A percentile compares a stretch with the other conserved stretches of the same genome.
These are phyloP conservation scores for Blastobotrys petasosporus DNA, from an alignment of 1,139 yeast genomes.

Conservation along the genomic window DNA sequence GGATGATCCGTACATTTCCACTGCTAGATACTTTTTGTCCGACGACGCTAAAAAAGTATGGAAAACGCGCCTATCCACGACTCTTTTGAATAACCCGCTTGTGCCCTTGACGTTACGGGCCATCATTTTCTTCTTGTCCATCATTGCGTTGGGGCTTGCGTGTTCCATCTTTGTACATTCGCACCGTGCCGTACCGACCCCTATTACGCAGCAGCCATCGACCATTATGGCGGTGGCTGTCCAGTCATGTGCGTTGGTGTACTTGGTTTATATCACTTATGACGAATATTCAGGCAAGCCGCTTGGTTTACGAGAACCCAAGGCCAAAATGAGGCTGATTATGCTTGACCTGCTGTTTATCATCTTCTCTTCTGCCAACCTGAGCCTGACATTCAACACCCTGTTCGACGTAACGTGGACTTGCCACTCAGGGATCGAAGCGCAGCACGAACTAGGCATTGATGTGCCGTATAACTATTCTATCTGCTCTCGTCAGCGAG, in stretches of 20 bases:
- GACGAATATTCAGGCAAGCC: slow-evolving; percentile 94
- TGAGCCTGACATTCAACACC: slow-evolving; percentile 80
- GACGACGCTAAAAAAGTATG: slow-evolving; percentile 44
- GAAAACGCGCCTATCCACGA: slow-evolving; percentile 53
- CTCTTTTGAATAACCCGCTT: slow-evolving; percentile 69
- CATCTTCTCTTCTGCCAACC: slow-evolving; percentile 87
- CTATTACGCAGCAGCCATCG: slow-evolving; percentile 74
- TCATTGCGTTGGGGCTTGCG: slow-evolving; percentile 28
- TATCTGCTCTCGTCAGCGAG: slow-evolving; percentile 76
- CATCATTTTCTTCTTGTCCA: slow-evolving; percentile 47
- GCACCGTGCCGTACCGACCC: slow-evolving; percentile 35
- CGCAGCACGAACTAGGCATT: slow-evolving; percentile 3
- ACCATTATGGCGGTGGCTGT: slow-evolving; percentile 90
- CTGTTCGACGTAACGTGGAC: slow-evolving; percentile 80
- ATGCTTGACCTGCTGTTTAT: slow-evolving; percentile 80
- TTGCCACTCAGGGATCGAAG: slow-evolving; percentile 37
- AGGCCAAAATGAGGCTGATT: slow-evolving; percentile 69
- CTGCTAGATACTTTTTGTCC: slow-evolving; percentile 26
- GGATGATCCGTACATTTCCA: slow-evolving; percentile 18
- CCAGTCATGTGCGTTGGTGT: slow-evolving; percentile 70
- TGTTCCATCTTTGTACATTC: slow-evolving; percentile 25
- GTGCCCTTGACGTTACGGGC: slow-evolving; percentile 73
- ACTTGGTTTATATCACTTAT: slow-evolving; percentile 72
- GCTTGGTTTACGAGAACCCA: slow-evolving; percentile 76
- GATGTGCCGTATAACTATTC: slow-evolving; percentile 29